Evolutionary conservation across 2,329 filamentous ascomycete species (phyloP).

Genomic region (Shiraia sp.): DNA sequence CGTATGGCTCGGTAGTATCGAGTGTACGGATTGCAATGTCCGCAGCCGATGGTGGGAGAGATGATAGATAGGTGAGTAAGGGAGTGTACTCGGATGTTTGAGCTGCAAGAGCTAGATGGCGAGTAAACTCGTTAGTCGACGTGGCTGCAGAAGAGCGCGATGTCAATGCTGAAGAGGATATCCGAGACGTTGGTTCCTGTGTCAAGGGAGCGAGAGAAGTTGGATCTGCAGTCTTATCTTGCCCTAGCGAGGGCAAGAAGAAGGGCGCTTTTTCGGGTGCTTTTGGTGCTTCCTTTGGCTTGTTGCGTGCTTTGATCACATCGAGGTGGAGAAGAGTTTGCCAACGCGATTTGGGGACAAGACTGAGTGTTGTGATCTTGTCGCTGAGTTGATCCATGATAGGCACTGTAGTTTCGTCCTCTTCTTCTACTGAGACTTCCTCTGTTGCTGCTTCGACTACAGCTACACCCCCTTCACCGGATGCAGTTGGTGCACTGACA

Average conservation of each 20-base stretch:
- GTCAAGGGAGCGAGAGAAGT: conserved; percentile 13
- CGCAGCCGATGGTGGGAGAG: conserved; percentile 79
- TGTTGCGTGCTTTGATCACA: conserved; percentile 87
- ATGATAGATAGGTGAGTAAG: conserved; percentile 79
- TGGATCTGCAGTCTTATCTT: conserved; percentile 19
- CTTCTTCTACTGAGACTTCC: conserved; percentile 49
- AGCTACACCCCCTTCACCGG: conserved; percentile 78
- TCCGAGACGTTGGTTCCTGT: conserved; percentile 33
- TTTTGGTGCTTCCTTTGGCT: conserved; percentile 89
- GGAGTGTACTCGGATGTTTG: conserved; percentile 64
- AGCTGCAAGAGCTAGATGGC: conserved; percentile 51
- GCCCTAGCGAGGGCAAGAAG: conserved; percentile 75
- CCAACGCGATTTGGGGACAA: conserved; percentile 90
- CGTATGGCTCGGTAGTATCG: conserved; percentile 56
- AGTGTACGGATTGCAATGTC: conserved; percentile 91
- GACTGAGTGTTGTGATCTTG: conserved; percentile 83
- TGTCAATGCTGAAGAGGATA: conserved; percentile 37
- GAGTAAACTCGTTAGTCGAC: conserved; percentile 50
- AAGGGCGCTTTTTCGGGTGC: conserved; percentile 93
- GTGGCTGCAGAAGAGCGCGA: conserved; percentile 34
- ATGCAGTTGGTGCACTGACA: conserved; percentile 71
- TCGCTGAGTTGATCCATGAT: conserved; percentile 75
- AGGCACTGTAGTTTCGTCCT: conserved; percentile 50
- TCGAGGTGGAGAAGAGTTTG: conserved; percentile 93
- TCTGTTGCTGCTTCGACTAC: conserved; percentile 77